Evolutionary conservation across 2,329 filamentous ascomycete genomes (phyloP).

Genomic region (Pseudogymnoascus verrucosus): DNA sequence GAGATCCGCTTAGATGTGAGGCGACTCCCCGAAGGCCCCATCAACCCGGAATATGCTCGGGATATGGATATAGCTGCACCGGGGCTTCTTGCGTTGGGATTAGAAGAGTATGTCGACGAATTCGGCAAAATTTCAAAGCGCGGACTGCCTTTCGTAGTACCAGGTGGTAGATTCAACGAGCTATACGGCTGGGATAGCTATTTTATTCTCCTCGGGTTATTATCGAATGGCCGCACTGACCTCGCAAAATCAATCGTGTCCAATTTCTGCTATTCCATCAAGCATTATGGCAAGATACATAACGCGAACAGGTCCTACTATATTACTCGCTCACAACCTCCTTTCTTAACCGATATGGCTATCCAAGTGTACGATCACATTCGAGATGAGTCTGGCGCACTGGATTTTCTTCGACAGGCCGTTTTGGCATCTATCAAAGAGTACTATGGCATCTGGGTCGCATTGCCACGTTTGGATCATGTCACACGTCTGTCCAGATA

Average conservation of each 20-base stretch:
- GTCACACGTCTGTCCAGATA: constrained; percentile 41
- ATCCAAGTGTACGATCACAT: constrained; percentile 89
- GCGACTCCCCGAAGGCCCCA: constrained; percentile 59
- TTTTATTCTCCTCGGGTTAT: constrained; percentile 87
- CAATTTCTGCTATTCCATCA: constrained; percentile 97
- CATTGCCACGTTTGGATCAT: constrained; percentile 35
- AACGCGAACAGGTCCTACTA: constrained; percentile 98
- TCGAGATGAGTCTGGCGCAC: constrained; percentile 70
- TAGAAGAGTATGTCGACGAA: constrained; percentile 64
- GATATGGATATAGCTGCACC: constrained; percentile 77
- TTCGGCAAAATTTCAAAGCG: constrained; percentile 63
- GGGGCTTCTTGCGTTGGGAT: constrained; percentile 79
- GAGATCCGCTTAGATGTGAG: constrained; percentile 83
- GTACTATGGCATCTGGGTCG: constrained; percentile 12
- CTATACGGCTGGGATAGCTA: constrained; percentile 99
- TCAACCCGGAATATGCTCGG: constrained; percentile 73
- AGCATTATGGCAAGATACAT: constrained; percentile 96
- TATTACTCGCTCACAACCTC: constrained; percentile 88
- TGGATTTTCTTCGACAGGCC: constrained; percentile 72
- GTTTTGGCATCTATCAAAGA: constrained; percentile 90
- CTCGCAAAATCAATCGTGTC: constrained; percentile 89
- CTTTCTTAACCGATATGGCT: constrained; percentile 96
- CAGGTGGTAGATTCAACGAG: constrained; percentile 95
- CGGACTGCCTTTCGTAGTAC: constrained; percentile 92
- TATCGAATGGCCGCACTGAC: constrained; percentile 77